Percentiles rank a stretch among this genome's conserved stretches.
Conservation (phyloP, 352 stramenopile species). For the Chrysophaeum taylorii region DNA sequence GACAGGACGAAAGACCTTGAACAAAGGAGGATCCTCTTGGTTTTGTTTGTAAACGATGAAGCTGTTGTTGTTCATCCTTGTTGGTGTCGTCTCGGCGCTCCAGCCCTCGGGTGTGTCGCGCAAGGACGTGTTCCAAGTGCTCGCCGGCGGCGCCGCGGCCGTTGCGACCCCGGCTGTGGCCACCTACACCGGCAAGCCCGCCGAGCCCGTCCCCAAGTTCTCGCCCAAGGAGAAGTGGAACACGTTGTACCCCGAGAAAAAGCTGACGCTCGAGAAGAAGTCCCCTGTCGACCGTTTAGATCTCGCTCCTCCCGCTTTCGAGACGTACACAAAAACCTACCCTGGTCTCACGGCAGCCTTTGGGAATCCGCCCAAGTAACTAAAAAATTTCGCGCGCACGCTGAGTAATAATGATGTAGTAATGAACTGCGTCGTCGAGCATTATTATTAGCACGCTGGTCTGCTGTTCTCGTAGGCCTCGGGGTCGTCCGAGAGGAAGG, state of each 20-base stretch:
- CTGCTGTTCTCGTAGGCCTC: too few species aligned
- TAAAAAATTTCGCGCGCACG: too few species aligned
- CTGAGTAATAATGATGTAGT: too few species aligned
- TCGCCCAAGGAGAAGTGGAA: conserved; percentile 3
- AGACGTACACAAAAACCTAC: conserved; percentile 4
- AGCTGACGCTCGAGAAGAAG: conserved; percentile 12
- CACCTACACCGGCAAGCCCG: background rate
- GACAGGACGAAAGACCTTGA: too few species aligned
- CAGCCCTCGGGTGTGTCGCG: background rate
- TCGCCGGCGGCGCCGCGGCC: background rate
- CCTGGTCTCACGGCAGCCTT: too few species aligned
- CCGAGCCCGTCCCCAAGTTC: background rate
- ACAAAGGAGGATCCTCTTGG: too few species aligned
- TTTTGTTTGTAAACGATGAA: too few species aligned
- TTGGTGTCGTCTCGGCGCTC: background rate
- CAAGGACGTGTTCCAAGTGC: background rate
- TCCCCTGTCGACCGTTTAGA: conserved; percentile 2
- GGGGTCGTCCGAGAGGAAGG: too few species aligned
- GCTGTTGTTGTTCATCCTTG: too few species aligned
- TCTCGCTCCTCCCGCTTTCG: background rate
- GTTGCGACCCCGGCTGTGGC: background rate
- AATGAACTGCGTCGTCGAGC: too few species aligned
- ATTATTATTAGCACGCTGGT: too few species aligned
- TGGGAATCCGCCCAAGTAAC: too few species aligned
- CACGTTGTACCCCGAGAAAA: conserved; percentile 9